Conservation (phyloP, 1,284 basidiomycete genomes). For the Ganoderma lucidum region DNA sequence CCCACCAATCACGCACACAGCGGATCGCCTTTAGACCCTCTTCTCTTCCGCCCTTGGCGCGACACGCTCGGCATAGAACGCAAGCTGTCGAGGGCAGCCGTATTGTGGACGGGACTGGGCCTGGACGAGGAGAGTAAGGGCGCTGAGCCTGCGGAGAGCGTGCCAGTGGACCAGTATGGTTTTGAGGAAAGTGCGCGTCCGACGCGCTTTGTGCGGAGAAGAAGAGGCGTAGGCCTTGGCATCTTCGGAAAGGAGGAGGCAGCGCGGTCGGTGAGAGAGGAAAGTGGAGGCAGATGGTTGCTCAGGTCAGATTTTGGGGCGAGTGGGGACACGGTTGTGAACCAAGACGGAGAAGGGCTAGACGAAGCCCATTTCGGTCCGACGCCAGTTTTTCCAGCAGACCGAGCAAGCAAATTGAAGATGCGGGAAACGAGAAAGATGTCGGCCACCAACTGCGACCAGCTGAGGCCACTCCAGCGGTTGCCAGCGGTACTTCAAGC, state of each 20-base stretch:
- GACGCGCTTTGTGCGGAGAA: constrained; percentile 55
- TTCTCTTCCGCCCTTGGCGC: constrained; percentile 88
- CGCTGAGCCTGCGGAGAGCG: constrained; percentile 92
- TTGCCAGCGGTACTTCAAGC: not conserved
- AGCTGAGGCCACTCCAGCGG: not conserved
- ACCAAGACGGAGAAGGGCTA: constrained; percentile 68
- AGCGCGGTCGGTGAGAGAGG: constrained; percentile 58
- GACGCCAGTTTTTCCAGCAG: not conserved
- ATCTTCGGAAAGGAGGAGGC: constrained; percentile 60
- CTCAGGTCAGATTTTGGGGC: constrained; percentile 34
- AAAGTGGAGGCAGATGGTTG: constrained; percentile 50
- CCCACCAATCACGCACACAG: constrained; percentile 97
- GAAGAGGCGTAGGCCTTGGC: constrained; percentile 52
- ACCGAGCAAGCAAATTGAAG: not conserved
- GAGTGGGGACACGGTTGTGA: constrained; percentile 50
- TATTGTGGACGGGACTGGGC: constrained; percentile 92
- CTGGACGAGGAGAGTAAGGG: constrained; percentile 91
- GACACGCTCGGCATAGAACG: constrained; percentile 77
- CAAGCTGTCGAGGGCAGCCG: constrained; percentile 81
- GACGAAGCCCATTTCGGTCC: constrained; percentile 36
- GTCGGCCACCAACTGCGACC: not conserved
- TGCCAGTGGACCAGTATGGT: constrained; percentile 89
- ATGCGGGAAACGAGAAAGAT: not conserved
- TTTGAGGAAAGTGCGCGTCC: constrained; percentile 83
- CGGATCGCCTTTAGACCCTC: constrained; percentile 91